phyloP scores from a whole-genome alignment of 108 stramenopile species.

The Skeletonema menzelii region DNA sequence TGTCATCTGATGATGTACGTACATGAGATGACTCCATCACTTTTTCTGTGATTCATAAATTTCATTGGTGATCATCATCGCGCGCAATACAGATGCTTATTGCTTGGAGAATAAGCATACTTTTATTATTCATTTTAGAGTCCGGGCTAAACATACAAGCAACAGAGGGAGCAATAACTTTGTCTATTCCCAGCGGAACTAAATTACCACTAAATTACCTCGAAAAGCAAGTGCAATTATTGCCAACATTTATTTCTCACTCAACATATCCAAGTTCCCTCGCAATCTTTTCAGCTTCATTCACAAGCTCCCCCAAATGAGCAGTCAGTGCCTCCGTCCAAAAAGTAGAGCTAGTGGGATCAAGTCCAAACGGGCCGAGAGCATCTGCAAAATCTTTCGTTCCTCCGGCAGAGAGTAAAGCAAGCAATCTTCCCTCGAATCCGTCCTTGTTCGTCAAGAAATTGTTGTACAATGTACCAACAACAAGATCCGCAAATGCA shows the following conservation, averaged over 20 bases:
- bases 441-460: slow-evolving; percentile 46
- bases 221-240: too few species aligned
- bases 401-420: slow-evolving; percentile 43
- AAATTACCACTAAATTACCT: too few species aligned
- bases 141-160: not conserved
- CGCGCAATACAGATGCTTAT: not conserved
- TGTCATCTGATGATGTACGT: slow-evolving; percentile 20
- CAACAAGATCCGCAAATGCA: slow-evolving; percentile 52
- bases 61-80: not conserved
- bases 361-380: slow-evolving; percentile 48
- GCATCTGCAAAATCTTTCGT: slow-evolving; percentile 48
- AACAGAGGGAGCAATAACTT: too few species aligned
- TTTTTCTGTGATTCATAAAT: not conserved
- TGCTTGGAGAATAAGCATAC: slow-evolving; percentile 1
- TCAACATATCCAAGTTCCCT: slow-evolving; percentile 34
- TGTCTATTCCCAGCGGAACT: too few species aligned
- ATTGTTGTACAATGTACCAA: slow-evolving; percentile 49
- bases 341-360: slow-evolving; percentile 47
- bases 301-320: slow-evolving; percentile 46
- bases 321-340: slow-evolving; percentile 52
- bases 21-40: not conserved
- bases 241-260: not conserved
- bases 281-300: slow-evolving; percentile 50
- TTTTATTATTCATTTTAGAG: not conserved
- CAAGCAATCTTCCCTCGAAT: slow-evolving; percentile 49